Evolutionary conservation across 495 filamentous ascomycete genomes (phyloP).

Genomic region (Lepidopterella palustris): DNA sequence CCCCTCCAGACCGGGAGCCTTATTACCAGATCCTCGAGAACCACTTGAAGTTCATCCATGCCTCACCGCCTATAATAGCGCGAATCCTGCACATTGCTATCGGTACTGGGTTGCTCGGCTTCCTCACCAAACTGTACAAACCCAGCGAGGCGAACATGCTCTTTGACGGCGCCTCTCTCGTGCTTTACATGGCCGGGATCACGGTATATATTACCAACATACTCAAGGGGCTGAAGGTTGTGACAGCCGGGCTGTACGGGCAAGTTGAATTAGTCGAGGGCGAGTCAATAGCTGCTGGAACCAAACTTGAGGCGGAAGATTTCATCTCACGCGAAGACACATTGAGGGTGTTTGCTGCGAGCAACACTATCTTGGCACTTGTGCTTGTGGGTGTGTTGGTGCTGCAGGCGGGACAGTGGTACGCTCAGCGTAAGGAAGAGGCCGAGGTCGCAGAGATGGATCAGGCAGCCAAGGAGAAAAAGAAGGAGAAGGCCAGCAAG

Average conservation of each 20-base stretch:
- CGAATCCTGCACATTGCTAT: constrained; percentile 92
- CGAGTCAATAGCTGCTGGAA: constrained; percentile 34
- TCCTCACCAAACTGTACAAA: constrained; percentile 87
- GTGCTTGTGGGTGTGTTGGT: constrained; percentile 86
- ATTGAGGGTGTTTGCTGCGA: constrained; percentile 84
- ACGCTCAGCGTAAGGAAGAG: constrained; percentile 86
- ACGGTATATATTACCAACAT: constrained; percentile 93
- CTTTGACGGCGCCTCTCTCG: constrained; percentile 87
- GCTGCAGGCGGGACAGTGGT: constrained; percentile 97
- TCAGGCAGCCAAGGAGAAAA: constrained; percentile 48
- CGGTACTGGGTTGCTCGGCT: constrained; percentile 78
- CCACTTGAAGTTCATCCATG: constrained; percentile 80
- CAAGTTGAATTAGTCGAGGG: constrained; percentile 38
- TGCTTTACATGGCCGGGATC: constrained; percentile 85
- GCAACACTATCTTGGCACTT: constrained; percentile 88
- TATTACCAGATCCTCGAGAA: constrained; percentile 76
- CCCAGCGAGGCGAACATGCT: constrained; percentile 89
- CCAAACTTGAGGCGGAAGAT: constrained; percentile 41
- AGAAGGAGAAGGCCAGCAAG: constrained; percentile 35
- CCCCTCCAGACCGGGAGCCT: constrained; percentile 41
- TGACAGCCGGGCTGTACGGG: constrained; percentile 50
- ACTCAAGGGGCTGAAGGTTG: constrained; percentile 80
- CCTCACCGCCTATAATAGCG: constrained; percentile 79
- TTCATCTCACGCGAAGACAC: constrained; percentile 71
- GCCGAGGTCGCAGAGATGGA: constrained; percentile 65